Percentiles rank a stretch among this genome's conserved stretches.
phyloP scores from a whole-genome alignment of 1,139 yeast genomes.

The Lodderomyces margitis region DNA sequence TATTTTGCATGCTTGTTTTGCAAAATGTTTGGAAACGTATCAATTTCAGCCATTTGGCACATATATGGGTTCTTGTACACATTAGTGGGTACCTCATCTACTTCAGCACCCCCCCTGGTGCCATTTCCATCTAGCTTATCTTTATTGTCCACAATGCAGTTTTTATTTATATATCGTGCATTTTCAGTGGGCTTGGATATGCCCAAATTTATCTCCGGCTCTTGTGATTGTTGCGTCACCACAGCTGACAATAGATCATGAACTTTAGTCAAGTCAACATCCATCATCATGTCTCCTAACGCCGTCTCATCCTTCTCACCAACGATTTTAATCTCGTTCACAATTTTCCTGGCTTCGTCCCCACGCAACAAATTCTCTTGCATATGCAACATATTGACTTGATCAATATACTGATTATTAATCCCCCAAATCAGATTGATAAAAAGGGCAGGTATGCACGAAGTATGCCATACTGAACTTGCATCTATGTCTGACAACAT shows the following conservation, averaged over 20 bases:
- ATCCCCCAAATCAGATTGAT: constrained; percentile 42
- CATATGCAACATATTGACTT: constrained; percentile 30
- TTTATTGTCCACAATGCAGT: background rate
- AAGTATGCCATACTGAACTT: constrained; percentile 43
- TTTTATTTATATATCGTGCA: constrained; percentile 4
- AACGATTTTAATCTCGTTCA: constrained; percentile 29
- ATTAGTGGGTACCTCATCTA: constrained; percentile 8
- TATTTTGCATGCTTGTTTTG: constrained; percentile 15
- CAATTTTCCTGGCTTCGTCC: constrained; percentile 29
- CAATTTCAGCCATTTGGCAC: constrained; percentile 25
- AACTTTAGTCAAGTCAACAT: constrained; percentile 8
- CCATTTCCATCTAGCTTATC: background rate
- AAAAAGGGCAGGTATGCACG: constrained; percentile 28
- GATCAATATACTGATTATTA: constrained; percentile 24
- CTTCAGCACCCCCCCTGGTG: background rate
- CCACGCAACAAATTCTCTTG: constrained; percentile 33
- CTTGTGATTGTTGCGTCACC: background rate
- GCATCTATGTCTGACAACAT: constrained; percentile 9
- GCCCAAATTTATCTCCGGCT: constrained; percentile 15
- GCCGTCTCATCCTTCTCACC: constrained; percentile 9
- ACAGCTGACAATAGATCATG: constrained; percentile 3
- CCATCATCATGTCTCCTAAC: constrained; percentile 18
- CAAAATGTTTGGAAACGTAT: constrained; percentile 33
- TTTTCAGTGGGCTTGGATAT: constrained; percentile 2
- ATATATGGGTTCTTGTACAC: constrained; percentile 20